Conservation (phyloP, 345 rosid genomes). For the Eucalyptus brandiana region DNA sequence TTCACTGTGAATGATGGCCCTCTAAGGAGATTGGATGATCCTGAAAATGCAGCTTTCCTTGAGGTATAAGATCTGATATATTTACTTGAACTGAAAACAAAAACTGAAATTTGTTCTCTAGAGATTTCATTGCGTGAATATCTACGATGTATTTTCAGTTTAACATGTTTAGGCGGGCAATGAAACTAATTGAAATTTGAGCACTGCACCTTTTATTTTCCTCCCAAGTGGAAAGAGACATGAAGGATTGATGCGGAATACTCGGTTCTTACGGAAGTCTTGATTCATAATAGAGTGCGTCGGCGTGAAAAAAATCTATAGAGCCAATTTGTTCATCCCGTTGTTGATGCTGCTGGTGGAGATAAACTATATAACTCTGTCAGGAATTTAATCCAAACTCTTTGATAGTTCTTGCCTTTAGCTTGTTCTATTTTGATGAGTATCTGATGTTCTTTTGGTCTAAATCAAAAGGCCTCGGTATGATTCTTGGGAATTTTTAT, state of each 20-base stretch:
- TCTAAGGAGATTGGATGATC: conserved; percentile 82
- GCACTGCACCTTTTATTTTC: not conserved
- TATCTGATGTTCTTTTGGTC: not conserved
- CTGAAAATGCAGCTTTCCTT: conserved; percentile 84
- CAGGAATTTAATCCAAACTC: not conserved
- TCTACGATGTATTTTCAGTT: not conserved
- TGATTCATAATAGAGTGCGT: not conserved
- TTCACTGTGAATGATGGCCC: conserved; percentile 91
- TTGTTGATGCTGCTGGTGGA: not conserved
- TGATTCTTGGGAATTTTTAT: not conserved
- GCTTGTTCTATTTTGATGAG: not conserved
- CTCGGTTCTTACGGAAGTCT: not conserved
- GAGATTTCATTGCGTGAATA: not conserved
- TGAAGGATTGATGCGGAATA: not conserved
- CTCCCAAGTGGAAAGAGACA: not conserved
- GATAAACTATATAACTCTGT: not conserved
- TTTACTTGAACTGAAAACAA: not conserved
- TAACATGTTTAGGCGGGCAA: not conserved
- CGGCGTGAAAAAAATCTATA: not conserved
- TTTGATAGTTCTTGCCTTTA: not conserved
- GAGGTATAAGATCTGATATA: conserved; percentile 32
- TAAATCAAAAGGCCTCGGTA: not conserved
- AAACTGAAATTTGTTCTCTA: not conserved
- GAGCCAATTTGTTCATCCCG: not conserved
- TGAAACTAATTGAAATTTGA: not conserved